Percentiles rank a stretch among this genome's conserved stretches.
Conservation (phyloP, 2,329 filamentous ascomycete genomes). For the Rutstroemia sp. region DNA sequence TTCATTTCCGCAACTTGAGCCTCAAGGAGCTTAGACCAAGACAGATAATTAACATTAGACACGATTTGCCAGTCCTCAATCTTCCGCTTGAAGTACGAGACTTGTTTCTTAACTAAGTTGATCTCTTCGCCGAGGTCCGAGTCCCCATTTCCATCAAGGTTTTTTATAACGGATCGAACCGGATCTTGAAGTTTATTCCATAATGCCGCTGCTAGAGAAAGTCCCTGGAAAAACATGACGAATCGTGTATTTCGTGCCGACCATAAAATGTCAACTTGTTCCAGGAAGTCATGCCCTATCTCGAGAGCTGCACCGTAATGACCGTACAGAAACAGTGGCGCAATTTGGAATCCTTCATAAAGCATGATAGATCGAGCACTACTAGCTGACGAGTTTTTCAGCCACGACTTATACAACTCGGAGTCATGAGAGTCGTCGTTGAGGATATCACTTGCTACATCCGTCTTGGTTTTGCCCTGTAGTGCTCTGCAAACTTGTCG, state of each 20-base stretch:
- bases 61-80: conserved; percentile 58
- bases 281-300: conserved; percentile 43
- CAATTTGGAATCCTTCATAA: conserved; percentile 60
- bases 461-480: conserved; percentile 61
- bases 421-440: conserved; percentile 61
- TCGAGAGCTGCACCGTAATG: conserved; percentile 53
- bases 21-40: conserved; percentile 60
- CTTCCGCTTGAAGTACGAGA: conserved; percentile 49
- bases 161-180: conserved; percentile 13
- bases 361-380: conserved; percentile 57
- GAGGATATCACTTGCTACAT: conserved; percentile 45
- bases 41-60: conserved; percentile 63
- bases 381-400: conserved; percentile 40
- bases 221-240: conserved; percentile 52
- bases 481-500: conserved; percentile 62
- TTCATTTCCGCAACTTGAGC: conserved; percentile 61
- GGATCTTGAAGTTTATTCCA: conserved; percentile 27
- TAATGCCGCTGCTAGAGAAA: conserved; percentile 47
- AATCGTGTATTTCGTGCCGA: conserved; percentile 51
- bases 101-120: conserved; percentile 42
- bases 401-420: conserved; percentile 51
- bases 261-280: conserved; percentile 45
- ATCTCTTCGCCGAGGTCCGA: conserved; percentile 38
- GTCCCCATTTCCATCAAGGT: conserved; percentile 35
- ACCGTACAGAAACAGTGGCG: conserved; percentile 55